A percentile compares a stretch with the other conserved stretches of the same genome.
These are phyloP conservation scores for Lipomyces anomalus DNA, from an alignment of 805 yeast genomes.

Conservation along the genomic window DNA sequence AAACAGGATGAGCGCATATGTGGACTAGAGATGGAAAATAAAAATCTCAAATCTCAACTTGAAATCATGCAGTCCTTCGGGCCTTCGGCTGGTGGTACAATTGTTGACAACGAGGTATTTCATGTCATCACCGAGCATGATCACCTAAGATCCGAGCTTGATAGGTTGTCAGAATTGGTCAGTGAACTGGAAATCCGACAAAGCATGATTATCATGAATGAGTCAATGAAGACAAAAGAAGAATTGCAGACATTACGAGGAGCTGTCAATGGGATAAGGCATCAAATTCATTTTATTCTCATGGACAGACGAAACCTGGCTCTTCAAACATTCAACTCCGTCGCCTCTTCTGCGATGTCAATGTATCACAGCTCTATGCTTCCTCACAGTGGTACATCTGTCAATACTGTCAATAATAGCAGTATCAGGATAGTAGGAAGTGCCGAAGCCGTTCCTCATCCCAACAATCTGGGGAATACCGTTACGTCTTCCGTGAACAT, in stretches of 20 bases:
- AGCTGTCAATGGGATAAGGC: slow-evolving; percentile 33
- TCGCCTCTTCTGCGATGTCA: background rate
- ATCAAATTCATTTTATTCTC: slow-evolving; percentile 34
- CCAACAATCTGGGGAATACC: too few relatives aligned
- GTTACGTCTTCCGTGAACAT: too few relatives aligned
- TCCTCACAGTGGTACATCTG: too few relatives aligned
- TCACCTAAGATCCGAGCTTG: slow-evolving; percentile 33
- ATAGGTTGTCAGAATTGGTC: slow-evolving; percentile 28
- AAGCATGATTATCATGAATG: slow-evolving; percentile 32
- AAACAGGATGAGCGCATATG: slow-evolving; percentile 29
- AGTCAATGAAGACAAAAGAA: slow-evolving; percentile 31
- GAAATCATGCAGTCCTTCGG: slow-evolving; percentile 19
- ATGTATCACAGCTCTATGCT: background rate
- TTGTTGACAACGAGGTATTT: slow-evolving; percentile 23
- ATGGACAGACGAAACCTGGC: slow-evolving; percentile 29
- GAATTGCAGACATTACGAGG: slow-evolving; percentile 32
- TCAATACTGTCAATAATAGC: too few relatives aligned
- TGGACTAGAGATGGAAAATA: slow-evolving; percentile 33
- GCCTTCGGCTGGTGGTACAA: slow-evolving; percentile 1
- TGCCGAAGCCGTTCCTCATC: too few relatives aligned
- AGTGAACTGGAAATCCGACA: slow-evolving; percentile 34
- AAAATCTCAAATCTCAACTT: slow-evolving; percentile 29
- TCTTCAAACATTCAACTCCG: slow-evolving; percentile 2
- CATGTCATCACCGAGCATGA: slow-evolving; percentile 33
- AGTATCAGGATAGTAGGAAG: too few relatives aligned